These are phyloP conservation scores for Kodamaea ohmeri DNA, from an alignment of 1,139 yeast genomes.

Conservation along the genomic window DNA sequence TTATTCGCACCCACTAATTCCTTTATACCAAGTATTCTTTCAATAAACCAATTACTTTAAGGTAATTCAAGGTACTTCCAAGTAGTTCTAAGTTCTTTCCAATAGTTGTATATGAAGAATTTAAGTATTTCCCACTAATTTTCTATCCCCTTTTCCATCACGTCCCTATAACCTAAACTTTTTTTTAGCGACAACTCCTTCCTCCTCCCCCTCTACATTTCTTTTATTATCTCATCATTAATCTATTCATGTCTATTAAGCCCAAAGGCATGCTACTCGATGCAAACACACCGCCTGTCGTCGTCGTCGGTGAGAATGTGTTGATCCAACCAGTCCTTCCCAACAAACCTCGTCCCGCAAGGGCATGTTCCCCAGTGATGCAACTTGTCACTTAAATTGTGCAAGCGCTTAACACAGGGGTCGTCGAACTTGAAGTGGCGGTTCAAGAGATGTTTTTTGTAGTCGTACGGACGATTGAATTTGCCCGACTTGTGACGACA, in stretches of 20 bases:
- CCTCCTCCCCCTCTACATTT: too few species aligned
- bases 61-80: too few species aligned
- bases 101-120: too few species aligned
- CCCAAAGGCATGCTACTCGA: conserved; percentile 11
- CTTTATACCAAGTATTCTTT: too few species aligned
- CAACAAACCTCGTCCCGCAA: conserved; percentile 53
- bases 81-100: too few species aligned
- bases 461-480: conserved; percentile 69
- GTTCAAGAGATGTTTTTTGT: conserved; percentile 63
- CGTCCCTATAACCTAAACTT: too few species aligned
- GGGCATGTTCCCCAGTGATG: conserved; percentile 52
- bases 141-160: too few species aligned
- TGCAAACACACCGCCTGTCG: conserved; percentile 29
- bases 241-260: conserved; percentile 6
- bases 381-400: conserved; percentile 55
- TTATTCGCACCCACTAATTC: too few species aligned
- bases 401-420: conserved; percentile 44
- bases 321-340: conserved; percentile 54
- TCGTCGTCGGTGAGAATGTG: conserved; percentile 46
- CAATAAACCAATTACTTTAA: too few species aligned
- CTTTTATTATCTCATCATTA: conserved; percentile 1
- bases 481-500: conserved; percentile 58
- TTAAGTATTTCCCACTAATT: too few species aligned
- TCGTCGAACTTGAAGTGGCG: conserved; percentile 59
- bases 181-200: too few species aligned